Evolutionary conservation across 2,329 filamentous ascomycete genomes (phyloP).

Genomic region (Sporothrix schenckii): DNA sequence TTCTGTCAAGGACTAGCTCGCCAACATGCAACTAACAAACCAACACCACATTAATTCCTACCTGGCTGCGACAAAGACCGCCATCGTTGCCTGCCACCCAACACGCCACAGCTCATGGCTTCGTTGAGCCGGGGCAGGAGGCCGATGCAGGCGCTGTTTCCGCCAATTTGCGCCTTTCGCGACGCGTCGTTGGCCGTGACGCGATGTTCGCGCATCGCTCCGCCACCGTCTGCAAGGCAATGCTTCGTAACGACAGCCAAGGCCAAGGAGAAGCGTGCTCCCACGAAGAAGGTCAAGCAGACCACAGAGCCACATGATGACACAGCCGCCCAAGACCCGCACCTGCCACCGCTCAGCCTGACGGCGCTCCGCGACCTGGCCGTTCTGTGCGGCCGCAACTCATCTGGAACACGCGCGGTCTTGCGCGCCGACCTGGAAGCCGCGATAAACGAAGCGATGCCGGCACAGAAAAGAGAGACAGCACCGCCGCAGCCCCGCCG

Average conservation of each 20-base stretch:
- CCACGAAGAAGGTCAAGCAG: background rate
- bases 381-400: slow-evolving; percentile 62
- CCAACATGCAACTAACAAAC: background rate
- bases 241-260: background rate
- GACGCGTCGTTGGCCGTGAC: background rate
- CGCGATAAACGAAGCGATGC: background rate
- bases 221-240: background rate
- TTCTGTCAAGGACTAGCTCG: background rate
- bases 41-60: background rate
- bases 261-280: background rate
- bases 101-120: background rate
- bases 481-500: slow-evolving; percentile 42
- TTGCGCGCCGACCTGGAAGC: slow-evolving; percentile 56
- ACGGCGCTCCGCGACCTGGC: slow-evolving; percentile 58
- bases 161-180: background rate
- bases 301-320: background rate
- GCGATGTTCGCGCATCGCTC: background rate
- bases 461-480: slow-evolving; percentile 39
- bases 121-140: background rate
- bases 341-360: slow-evolving; percentile 6
- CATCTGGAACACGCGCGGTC: slow-evolving; percentile 54
- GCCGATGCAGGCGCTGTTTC: background rate
- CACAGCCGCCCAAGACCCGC: background rate
- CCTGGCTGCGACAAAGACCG: background rate
- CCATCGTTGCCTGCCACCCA: too few relatives aligned